Base-by-base conservation (phyloP, 768 basidiomycete species). In the Leccinum variicolor region DNA sequence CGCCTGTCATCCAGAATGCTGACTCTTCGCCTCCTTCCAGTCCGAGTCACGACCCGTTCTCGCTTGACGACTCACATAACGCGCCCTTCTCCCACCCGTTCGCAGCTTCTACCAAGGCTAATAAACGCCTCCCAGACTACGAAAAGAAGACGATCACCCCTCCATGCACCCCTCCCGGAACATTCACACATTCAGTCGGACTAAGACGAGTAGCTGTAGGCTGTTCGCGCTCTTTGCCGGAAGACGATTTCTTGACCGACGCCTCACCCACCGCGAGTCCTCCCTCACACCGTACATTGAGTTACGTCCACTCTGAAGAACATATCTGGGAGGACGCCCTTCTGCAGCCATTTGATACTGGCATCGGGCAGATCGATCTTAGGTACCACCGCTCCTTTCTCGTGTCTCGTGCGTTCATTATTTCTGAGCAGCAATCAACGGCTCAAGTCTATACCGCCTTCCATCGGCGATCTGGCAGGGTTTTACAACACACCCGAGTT, bases 41-140 rank as follows among this genome's bases (percentile, higher is more conserved):
- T 34, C 75, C 74, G 0, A 34, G 52, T 17, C 61, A 74, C 47
- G 67, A 29, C 15, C 68, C 58, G 1, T 67, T 53, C 31, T 63
- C 73, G 59, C 53, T 73, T 69, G 63, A 60, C 70, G 63, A 59
- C 70, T 75, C 45, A 66, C 62, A 50, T n/a, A 55, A 50, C 36
- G 25, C 14, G 14, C 45, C 58, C 6, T 58, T 68, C 25, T 55
- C 61, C 58, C 69, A 88, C 62, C 86, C 85, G 0, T 82, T 85
- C 53, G 83, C 87, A 13, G 87, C 79, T 0, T 84, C 85, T 1
- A 78, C 79, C 4, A 82, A 81, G 55, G 76, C 79, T 4, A 73
- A 63, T 28, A 76, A 76, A 63, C 64, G 64, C 4, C 79, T 74
- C 26, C 78, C 78, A 3, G 63, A 75, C 13, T 81, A 82, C 49